A percentile compares a stretch with the other conserved stretches of the same genome.
phyloP scores from a whole-genome alignment of 2,329 filamentous ascomycete genomes.

The Proliferodiscus dingleyae region DNA sequence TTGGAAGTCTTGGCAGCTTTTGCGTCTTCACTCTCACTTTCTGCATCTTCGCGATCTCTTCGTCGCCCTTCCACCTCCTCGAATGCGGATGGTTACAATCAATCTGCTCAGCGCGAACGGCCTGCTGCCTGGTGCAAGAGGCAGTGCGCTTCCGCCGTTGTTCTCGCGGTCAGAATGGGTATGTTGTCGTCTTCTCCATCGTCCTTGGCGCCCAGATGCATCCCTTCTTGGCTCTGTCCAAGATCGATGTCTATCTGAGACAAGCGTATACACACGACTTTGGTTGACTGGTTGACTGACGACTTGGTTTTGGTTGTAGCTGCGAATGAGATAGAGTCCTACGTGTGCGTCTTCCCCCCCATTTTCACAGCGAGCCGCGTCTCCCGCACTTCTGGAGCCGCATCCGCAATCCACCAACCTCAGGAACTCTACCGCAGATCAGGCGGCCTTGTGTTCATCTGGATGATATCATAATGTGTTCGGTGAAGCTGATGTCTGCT shows the following conservation, averaged over 20 bases:
- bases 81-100: too few relatives aligned
- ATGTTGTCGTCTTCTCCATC: background rate
- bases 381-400: background rate
- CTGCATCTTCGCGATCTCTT: too few relatives aligned
- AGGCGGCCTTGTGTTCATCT: too few relatives aligned
- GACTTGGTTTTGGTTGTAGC: constrained; percentile 17
- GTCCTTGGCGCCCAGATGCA: constrained; percentile 2
- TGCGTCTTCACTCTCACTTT: too few relatives aligned
- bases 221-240: background rate
- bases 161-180: background rate
- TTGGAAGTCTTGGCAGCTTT: too few relatives aligned
- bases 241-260: background rate
- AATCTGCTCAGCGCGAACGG: too few relatives aligned
- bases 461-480: too few relatives aligned
- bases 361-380: background rate
- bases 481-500: constrained; percentile 10
- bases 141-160: background rate
- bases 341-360: constrained; percentile 23
- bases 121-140: too few relatives aligned
- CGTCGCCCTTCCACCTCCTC: too few relatives aligned
- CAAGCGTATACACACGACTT: background rate
- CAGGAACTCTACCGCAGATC: too few relatives aligned
- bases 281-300: background rate
- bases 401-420: background rate
- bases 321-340: constrained; percentile 25